Percentiles rank a stretch among this genome's conserved stretches.
Evolutionary conservation across 495 filamentous ascomycete species (phyloP).

Genomic region (Lasiosphaeria miniovina): DNA sequence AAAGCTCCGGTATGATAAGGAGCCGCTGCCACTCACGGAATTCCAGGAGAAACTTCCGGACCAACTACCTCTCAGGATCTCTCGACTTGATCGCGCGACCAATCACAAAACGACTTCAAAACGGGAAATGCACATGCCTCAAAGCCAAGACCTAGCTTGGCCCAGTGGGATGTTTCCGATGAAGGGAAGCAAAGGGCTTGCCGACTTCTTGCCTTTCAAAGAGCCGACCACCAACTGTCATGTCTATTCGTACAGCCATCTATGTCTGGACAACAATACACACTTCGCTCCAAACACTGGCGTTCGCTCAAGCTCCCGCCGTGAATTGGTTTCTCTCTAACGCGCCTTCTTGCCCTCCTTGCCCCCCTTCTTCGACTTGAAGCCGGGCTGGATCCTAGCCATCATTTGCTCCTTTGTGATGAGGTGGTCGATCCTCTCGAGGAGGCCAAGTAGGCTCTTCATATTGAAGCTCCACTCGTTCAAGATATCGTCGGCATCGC

Average conservation of each 20-base stretch:
- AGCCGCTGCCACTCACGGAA: too few relatives aligned
- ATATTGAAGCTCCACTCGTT: slow-evolving; percentile 99
- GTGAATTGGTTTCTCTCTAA: slow-evolving; percentile 1
- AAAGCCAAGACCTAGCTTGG: too few relatives aligned
- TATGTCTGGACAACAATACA: neutral
- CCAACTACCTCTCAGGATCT: too few relatives aligned
- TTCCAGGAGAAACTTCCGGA: too few relatives aligned
- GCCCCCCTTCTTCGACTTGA: slow-evolving; percentile 30
- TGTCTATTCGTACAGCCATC: slow-evolving; percentile 21
- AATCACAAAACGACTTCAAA: too few relatives aligned
- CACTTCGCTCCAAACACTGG: neutral
- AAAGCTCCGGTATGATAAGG: too few relatives aligned
- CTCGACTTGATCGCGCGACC: too few relatives aligned
- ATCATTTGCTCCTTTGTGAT: slow-evolving; percentile 99
- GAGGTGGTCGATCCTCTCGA: slow-evolving; percentile 95
- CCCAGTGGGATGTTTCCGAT: too few relatives aligned
- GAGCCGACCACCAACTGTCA: neutral
- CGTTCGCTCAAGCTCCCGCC: too few relatives aligned
- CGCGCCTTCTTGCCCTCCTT: slow-evolving; percentile 30
- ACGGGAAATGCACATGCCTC: too few relatives aligned
- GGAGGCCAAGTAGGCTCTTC: slow-evolving; percentile 88
- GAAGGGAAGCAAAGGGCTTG: too few relatives aligned
- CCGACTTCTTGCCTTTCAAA: too few relatives aligned
- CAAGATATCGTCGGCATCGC: slow-evolving; percentile 93
- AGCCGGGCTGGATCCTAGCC: slow-evolving; percentile 81